These are phyloP conservation scores for Xylariaceae sp. DNA, from an alignment of 2,329 filamentous ascomycete species.

Conservation along the genomic window DNA sequence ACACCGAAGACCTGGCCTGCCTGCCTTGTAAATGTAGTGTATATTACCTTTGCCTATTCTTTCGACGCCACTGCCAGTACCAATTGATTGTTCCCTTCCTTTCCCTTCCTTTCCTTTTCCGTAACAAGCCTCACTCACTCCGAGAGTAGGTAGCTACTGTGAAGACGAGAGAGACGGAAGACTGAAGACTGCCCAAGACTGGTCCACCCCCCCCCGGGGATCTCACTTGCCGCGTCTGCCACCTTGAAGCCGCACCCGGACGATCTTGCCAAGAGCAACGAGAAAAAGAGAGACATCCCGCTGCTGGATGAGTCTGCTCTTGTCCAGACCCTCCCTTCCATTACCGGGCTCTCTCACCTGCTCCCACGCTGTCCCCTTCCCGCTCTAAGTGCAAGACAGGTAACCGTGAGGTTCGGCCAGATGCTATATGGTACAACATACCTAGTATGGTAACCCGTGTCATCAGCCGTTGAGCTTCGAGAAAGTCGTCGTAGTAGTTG, in stretches of 20 bases:
- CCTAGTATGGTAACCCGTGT: neutral
- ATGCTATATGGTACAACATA: neutral
- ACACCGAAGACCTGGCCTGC: neutral
- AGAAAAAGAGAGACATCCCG: constrained; percentile 3
- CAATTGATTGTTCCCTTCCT: constrained; percentile 15
- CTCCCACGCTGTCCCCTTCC: neutral
- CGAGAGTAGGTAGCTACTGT: neutral
- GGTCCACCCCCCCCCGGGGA: neutral
- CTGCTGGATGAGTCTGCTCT: neutral
- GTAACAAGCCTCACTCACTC: neutral
- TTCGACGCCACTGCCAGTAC: constrained; percentile 21
- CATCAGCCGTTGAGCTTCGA: neutral
- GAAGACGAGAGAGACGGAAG: neutral
- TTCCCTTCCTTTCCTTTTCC: constrained; percentile 13
- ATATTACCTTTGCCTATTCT: constrained; percentile 22
- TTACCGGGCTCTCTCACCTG: neutral
- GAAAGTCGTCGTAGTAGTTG: neutral
- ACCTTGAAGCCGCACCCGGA: constrained; percentile 3
- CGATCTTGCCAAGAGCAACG: constrained; percentile 1
- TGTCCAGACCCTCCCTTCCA: neutral
- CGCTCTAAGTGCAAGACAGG: neutral
- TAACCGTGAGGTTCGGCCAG: neutral
- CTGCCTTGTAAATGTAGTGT: constrained; percentile 11
- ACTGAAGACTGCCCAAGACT: neutral
- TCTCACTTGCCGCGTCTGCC: neutral